A percentile compares a stretch with the other conserved stretches of the same genome.
phyloP scores from a whole-genome alignment of 1,284 basidiomycete species.

The Ceratobasidium sp. region DNA sequence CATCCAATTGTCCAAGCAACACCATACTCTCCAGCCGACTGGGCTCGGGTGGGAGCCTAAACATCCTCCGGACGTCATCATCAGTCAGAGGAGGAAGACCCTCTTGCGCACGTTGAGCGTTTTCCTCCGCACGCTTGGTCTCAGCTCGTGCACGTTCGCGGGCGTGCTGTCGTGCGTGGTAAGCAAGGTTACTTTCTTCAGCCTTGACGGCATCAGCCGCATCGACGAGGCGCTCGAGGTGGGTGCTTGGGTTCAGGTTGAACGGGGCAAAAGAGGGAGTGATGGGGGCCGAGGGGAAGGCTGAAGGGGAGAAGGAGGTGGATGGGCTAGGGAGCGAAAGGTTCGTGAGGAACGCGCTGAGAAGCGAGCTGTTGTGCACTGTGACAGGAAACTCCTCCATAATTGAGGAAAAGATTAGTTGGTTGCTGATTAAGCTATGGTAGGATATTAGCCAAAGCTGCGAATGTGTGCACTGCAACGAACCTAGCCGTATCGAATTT shows the following conservation, averaged over 20 bases:
- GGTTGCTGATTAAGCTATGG: constrained; percentile 79
- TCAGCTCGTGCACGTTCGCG: constrained; percentile 89
- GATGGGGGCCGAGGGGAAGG: constrained; percentile 56
- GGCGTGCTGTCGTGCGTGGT: constrained; percentile 88
- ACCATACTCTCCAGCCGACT: constrained; percentile 89
- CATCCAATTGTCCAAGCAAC: constrained; percentile 86
- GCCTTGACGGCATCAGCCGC: constrained; percentile 85
- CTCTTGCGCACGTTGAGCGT: constrained; percentile 78
- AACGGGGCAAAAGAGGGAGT: constrained; percentile 55
- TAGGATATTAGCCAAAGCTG: constrained; percentile 29
- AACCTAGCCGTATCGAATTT: constrained; percentile 90
- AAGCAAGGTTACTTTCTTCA: constrained; percentile 93
- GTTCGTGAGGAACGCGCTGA: constrained; percentile 83
- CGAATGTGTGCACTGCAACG: constrained; percentile 40
- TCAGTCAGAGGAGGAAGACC: constrained; percentile 87
- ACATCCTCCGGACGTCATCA: constrained; percentile 81
- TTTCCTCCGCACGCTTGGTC: constrained; percentile 89
- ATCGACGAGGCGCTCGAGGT: constrained; percentile 69
- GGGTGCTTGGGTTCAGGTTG: constrained; percentile 41
- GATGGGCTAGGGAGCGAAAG: constrained; percentile 50
- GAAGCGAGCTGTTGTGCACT: constrained; percentile 85
- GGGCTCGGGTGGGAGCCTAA: constrained; percentile 90
- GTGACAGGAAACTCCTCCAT: constrained; percentile 89
- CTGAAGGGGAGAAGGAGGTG: constrained; percentile 51
- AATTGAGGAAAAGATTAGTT: constrained; percentile 88